Conservation (phyloP, 2,329 filamentous ascomycete genomes). For the Colletotrichum trifolii region DNA sequence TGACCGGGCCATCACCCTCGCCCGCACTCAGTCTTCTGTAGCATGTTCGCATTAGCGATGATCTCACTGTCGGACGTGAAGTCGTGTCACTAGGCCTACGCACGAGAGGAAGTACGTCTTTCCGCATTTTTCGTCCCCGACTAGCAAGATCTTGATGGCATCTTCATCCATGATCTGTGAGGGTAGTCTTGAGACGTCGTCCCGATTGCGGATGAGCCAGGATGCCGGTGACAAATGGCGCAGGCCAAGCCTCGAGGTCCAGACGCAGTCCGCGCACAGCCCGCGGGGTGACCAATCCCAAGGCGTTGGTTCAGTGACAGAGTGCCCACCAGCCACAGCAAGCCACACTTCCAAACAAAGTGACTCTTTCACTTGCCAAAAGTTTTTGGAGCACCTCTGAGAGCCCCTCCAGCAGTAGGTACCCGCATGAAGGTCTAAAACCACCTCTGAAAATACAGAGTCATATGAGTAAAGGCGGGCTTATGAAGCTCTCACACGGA, state of each 20-base stretch:
- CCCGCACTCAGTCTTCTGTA: slow-evolving; percentile 63
- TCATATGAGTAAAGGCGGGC: slow-evolving; percentile 23
- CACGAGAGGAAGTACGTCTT: slow-evolving; percentile 73
- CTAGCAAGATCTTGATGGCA: slow-evolving; percentile 63
- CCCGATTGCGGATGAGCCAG: slow-evolving; percentile 19
- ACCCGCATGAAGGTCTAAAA: slow-evolving; percentile 27
- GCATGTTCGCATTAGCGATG: slow-evolving; percentile 19
- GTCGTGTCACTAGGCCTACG: slow-evolving; percentile 44
- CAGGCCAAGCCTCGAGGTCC: slow-evolving; percentile 10
- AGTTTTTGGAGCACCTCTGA: neutral
- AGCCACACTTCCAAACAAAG: slow-evolving; percentile 21
- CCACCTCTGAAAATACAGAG: slow-evolving; percentile 12
- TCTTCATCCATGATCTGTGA: slow-evolving; percentile 57
- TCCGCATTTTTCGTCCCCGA: slow-evolving; percentile 70
- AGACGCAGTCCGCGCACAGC: slow-evolving; percentile 17
- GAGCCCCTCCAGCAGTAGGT: slow-evolving; percentile 19
- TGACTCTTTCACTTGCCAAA: neutral
- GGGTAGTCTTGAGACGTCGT: slow-evolving; percentile 2
- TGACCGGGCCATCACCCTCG: slow-evolving; percentile 54
- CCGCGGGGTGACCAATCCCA: slow-evolving; percentile 8
- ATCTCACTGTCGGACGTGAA: neutral
- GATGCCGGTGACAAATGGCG: slow-evolving; percentile 35
- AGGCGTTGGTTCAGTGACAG: slow-evolving; percentile 9
- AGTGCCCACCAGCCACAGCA: slow-evolving; percentile 11
- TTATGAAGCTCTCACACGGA: slow-evolving; percentile 27